These are phyloP conservation scores for Cyberlindnera mrakii DNA, from an alignment of 805 yeast genomes.

Conservation along the genomic window DNA sequence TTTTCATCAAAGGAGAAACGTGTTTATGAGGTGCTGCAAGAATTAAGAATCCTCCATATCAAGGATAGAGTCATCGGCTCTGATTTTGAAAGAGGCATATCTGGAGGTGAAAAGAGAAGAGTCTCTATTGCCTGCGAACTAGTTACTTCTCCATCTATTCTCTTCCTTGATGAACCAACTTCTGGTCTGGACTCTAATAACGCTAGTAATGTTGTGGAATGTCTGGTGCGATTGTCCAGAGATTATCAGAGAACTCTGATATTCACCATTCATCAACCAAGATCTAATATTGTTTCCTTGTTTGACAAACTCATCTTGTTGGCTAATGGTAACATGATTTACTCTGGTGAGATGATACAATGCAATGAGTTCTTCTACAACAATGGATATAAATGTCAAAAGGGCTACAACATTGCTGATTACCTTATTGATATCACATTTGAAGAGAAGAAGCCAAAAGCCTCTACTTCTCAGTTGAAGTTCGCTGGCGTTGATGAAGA, in stretches of 20 bases:
- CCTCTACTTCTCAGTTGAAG: slow-evolving; percentile 6
- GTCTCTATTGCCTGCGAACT: slow-evolving; percentile 92
- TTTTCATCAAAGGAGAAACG: slow-evolving; percentile 64
- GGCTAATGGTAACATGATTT: slow-evolving; percentile 80
- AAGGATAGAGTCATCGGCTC: slow-evolving; percentile 85
- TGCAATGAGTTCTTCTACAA: slow-evolving; percentile 71
- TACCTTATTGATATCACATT: slow-evolving; percentile 87
- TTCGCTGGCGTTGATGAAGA: slow-evolving; percentile 26
- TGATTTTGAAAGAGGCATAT: slow-evolving; percentile 84
- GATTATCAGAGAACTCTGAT: slow-evolving; percentile 82
- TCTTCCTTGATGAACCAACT: slow-evolving; percentile 89
- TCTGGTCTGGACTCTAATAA: slow-evolving; percentile 93
- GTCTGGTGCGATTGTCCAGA: slow-evolving; percentile 71
- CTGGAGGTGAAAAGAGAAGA: slow-evolving; percentile 89
- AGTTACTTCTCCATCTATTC: slow-evolving; percentile 79
- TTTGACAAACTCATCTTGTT: slow-evolving; percentile 79
- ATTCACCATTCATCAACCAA: slow-evolving; percentile 94
- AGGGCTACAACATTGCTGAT: slow-evolving; percentile 91
- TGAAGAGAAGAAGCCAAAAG: slow-evolving; percentile 29
- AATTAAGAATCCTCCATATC: slow-evolving; percentile 75
- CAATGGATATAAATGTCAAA: slow-evolving; percentile 78
- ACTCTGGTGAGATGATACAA: slow-evolving; percentile 76
- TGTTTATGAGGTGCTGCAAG: slow-evolving; percentile 79
- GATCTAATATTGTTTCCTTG: slow-evolving; percentile 88
- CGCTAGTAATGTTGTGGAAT: slow-evolving; percentile 86